Base-by-base conservation (phyloP, 2,329 filamentous ascomycete genomes). In the Fonsecaea pedrosoi region DNA sequence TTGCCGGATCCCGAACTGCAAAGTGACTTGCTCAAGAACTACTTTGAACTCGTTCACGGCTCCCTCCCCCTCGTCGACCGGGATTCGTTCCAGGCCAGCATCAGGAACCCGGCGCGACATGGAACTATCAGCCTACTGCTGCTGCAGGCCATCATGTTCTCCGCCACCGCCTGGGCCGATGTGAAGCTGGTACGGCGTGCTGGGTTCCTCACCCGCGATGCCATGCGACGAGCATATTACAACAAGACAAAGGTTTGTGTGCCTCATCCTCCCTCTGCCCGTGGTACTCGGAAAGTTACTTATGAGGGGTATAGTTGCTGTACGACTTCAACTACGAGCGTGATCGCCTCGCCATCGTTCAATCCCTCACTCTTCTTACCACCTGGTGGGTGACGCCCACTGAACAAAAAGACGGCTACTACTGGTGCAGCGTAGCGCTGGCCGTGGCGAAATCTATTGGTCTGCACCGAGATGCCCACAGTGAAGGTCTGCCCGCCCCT, bases 351-450 rank as follows among this genome's bases (percentile, higher is more conserved):
- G 87, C 92, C 34, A 85, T 97, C 21, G 92, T 97, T n/a, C 94
- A 97, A 79, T 90, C 91, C 4, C 83, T 97, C 30, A 83, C 97
- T 21, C 84, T 97, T 65, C 92, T 97, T 90, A 96, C 94, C 3
- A 96, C 96, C 77, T 97, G 94, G 90, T 97, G 97, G 77, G 93
- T 97, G 79, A 96, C 92, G 7, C 93, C 94, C 0, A 92, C 97
- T 78, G 94, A 97, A 77, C 92, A 96, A 77, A 97, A 97, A 78
- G 94, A 97, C 77, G 97, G 93, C 55, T 97, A 94, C 91, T 93
- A 97, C 77, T 97, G 94, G 94, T 87, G 94, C 6, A 94, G 94
- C n/a, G 92, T 97, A 42, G 94, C 94, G 50, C 91, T 96, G 66
- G 97, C 93, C 10, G 83, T 97, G 54, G 93, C 93, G 61, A 92